Base-by-base conservation (phyloP, 768 basidiomycete genomes). In the Leccinum pellstonianum region DNA sequence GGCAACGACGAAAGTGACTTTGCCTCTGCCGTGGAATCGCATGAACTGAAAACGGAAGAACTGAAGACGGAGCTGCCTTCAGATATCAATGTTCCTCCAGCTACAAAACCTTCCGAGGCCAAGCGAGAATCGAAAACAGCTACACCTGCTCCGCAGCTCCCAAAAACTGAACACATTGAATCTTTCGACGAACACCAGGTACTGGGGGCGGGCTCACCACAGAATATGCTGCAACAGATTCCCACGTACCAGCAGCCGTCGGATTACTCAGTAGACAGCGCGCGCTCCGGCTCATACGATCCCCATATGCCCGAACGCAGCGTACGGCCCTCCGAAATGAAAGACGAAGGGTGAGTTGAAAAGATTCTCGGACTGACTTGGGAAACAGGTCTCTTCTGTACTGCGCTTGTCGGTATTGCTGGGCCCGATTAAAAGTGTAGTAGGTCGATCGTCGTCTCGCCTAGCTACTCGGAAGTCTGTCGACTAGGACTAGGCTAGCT, bases 281-380 rank as follows among this genome's bases (percentile, higher is more conserved):
- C 62, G 31, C 71, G 58, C 23, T 76, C 79, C 15, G 77, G 77
- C 25, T 77, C 68, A 31, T 83, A 79, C 59, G 65, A 81, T 66
- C 70, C 74, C 76, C 29, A 25, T 75, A 76, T 54, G 79, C 80
- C 74, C 23, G 86, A 89, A 70, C 83, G 91, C 49, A 86, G 83
- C 35, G 77, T 94, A 15, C 82, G 91, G 35, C 91, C 91, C 17
- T 88, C 88, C 11, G 94, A 97, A 75, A 94, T 93, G 92, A 93
- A 94, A 75, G 95, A 97, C 67, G 95, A 96, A 90, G 95, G 95
- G 95, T 98, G 84, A 93, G 94, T 83, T 56, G 21, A 60, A 9
- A 23, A 11, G 31, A 7, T 57, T 55, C 19, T 35, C 21, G 33
- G 2, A 43, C 64, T 69, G 41, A 72, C 59, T 11, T 46, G 38